Evolutionary conservation across 768 basidiomycete species (phyloP).

Genomic region (Russula ochroleuca): DNA sequence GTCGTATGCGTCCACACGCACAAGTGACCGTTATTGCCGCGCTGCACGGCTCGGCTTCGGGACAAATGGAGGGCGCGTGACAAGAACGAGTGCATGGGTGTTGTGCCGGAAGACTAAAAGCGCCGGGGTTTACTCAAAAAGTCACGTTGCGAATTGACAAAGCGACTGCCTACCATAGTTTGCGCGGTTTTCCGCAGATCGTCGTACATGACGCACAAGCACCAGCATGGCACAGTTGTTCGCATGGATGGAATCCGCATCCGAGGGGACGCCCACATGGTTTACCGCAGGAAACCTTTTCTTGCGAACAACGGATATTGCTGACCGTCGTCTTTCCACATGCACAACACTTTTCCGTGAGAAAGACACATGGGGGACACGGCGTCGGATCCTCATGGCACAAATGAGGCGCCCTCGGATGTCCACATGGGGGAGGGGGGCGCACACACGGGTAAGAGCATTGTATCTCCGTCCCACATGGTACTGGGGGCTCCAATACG

Average conservation of each 20-base stretch:
- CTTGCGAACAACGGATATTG: constrained; percentile 82
- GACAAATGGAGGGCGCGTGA: constrained; percentile 85
- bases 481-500: constrained; percentile 80
- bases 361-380: constrained; percentile 86
- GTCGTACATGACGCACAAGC: constrained; percentile 74
- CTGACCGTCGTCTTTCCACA: constrained; percentile 82
- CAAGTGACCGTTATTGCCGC: constrained; percentile 65
- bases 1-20: constrained; percentile 77
- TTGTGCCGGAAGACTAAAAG: constrained; percentile 52
- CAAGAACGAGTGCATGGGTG: constrained; percentile 78
- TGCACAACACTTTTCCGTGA: constrained; percentile 76
- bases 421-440: constrained; percentile 73
- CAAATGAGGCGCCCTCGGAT: constrained; percentile 66
- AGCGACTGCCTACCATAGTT: constrained; percentile 59
- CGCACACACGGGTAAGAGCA: constrained; percentile 80
- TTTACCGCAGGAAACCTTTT: constrained; percentile 81
- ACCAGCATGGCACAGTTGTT: constrained; percentile 74
- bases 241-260: constrained; percentile 91
- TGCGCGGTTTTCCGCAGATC: constrained; percentile 81
- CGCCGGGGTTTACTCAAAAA: not conserved
- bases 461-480: constrained; percentile 74
- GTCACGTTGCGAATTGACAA: not conserved
- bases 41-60: constrained; percentile 74
- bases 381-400: constrained; percentile 69
- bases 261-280: constrained; percentile 72